These are phyloP conservation scores for Terana coerulea DNA, from an alignment of 768 basidiomycete species.

Conservation along the genomic window DNA sequence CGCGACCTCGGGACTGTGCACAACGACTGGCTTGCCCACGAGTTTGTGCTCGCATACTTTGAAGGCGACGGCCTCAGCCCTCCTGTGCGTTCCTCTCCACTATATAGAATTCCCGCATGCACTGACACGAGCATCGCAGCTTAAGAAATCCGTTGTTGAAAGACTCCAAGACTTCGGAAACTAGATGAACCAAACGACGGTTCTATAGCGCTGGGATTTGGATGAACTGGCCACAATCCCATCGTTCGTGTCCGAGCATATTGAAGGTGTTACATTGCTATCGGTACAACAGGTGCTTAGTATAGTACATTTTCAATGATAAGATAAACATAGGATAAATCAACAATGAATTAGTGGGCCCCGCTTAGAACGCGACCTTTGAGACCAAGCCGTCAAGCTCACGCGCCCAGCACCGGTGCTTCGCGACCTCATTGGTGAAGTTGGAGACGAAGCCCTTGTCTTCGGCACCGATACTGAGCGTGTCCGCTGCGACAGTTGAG, in stretches of 20 bases:
- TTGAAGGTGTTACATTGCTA: too few species aligned
- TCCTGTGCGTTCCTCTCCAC: conserved; percentile 41
- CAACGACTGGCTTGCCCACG: conserved; percentile 69
- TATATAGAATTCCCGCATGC: not conserved
- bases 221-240: too few species aligned
- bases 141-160: conserved; percentile 48
- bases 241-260: too few species aligned
- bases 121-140: conserved; percentile 27
- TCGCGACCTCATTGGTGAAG: conserved; percentile 61
- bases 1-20: conserved; percentile 72
- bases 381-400: conserved; percentile 54
- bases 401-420: conserved; percentile 62
- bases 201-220: too few species aligned
- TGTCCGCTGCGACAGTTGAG: conserved; percentile 36
- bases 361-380: conserved; percentile 46
- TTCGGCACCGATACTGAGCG: conserved; percentile 38
- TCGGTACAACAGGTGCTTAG: too few species aligned
- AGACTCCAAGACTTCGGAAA: conserved; percentile 19
- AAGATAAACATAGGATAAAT: too few species aligned
- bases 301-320: too few species aligned
- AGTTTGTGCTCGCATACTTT: conserved; percentile 74
- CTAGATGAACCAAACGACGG: not conserved
- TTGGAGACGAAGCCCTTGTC: conserved; percentile 52
- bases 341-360: not conserved
- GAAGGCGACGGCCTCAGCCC: conserved; percentile 69